Evolutionary conservation across 257 asterid species (phyloP).

Genomic region (Nicotiana otophora): DNA sequence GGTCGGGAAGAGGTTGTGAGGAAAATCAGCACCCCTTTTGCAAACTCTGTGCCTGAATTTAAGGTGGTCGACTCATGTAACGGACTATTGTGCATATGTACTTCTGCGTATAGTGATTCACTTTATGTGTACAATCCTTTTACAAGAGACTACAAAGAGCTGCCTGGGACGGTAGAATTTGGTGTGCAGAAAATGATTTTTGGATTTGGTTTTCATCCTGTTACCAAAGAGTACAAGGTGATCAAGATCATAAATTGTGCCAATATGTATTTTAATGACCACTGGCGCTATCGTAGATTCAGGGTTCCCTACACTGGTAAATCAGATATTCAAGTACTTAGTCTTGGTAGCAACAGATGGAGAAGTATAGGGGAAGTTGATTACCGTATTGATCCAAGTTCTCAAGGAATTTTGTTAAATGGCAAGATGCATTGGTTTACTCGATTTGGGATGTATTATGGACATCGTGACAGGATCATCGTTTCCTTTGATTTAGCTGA

Average conservation of each 20-base stretch:
- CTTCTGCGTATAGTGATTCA: not conserved
- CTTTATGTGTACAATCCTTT: not conserved
- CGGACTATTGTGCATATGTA: not conserved
- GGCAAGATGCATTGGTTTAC: conserved; percentile 12
- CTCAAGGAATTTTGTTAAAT: not conserved
- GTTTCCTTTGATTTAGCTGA: conserved; percentile 24
- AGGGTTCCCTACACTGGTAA: not conserved
- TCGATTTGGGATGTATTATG: not conserved
- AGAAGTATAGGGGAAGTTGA: conserved; percentile 12
- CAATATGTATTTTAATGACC: conserved; percentile 15
- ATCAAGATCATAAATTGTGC: conserved; percentile 31
- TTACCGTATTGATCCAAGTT: not conserved
- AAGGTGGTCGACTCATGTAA: conserved; percentile 7
- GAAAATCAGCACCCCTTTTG: conserved; percentile 22
- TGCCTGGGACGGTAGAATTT: conserved; percentile 25
- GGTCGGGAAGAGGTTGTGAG: not conserved
- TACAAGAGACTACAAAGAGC: not conserved
- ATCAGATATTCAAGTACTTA: conserved; percentile 31
- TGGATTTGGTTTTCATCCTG: conserved; percentile 27
- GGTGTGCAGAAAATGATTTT: conserved; percentile 14
- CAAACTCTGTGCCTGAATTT: conserved; percentile 33
- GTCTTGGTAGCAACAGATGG: conserved; percentile 5
- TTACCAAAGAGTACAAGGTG: conserved; percentile 33
- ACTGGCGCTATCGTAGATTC: not conserved
- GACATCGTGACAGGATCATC: not conserved